Evolutionary conservation across 2,329 filamentous ascomycete species (phyloP).

Genomic region (Colletotrichum musicola): DNA sequence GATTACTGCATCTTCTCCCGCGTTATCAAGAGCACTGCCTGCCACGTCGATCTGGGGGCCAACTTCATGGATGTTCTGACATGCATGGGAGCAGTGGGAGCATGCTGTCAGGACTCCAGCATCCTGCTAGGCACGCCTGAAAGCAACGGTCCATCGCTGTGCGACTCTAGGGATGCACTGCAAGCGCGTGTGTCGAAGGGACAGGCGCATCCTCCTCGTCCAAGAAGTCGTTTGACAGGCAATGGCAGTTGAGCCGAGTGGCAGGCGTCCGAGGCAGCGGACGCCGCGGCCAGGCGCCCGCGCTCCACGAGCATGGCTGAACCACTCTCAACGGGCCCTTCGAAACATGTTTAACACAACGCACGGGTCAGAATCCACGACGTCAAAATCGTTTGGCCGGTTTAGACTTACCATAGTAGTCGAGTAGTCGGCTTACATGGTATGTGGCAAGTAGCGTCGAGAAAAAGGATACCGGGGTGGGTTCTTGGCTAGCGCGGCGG

Average conservation of each 20-base stretch:
- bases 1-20: background rate
- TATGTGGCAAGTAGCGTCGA: background rate
- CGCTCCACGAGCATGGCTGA: background rate
- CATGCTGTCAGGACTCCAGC: background rate
- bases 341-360: background rate
- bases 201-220: background rate
- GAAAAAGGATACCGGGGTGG: constrained; percentile 19
- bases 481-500: constrained; percentile 1
- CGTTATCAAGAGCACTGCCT: constrained; percentile 19
- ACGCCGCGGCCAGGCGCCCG: background rate
- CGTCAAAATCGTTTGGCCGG: background rate
- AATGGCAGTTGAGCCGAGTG: constrained; percentile 6
- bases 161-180: background rate
- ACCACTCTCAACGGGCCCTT: background rate
- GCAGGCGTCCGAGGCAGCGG: constrained; percentile 20
- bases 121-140: background rate
- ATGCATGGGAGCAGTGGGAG: constrained; percentile 2
- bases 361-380: background rate
- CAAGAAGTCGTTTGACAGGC: constrained; percentile 2
- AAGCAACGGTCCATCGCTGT: background rate
- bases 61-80: constrained; percentile 9
- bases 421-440: background rate
- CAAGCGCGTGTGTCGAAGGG: background rate
- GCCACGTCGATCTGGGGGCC: constrained; percentile 18
- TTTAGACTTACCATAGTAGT: background rate